Evolutionary conservation across 352 stramenopile species (phyloP).

Genomic region (Globisporangium nunn): DNA sequence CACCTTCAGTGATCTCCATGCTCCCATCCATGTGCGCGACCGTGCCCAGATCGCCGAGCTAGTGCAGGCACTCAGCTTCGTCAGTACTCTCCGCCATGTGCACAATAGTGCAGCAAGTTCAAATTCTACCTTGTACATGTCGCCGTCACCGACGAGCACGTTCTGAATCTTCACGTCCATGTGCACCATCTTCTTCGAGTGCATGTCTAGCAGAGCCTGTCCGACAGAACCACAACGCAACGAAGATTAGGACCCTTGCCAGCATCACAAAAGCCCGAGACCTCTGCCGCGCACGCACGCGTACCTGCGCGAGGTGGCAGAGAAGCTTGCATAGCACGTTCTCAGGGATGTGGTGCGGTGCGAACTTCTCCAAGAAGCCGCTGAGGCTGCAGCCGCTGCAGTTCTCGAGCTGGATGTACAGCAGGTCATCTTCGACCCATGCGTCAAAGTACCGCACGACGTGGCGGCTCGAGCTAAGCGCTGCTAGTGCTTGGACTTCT

Average conservation of each 20-base stretch:
- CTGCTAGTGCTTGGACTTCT: conserved; percentile 79
- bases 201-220: conserved; percentile 73
- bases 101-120: background rate
- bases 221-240: no score
- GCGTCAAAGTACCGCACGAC: conserved; percentile 84
- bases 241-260: background rate
- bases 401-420: conserved; percentile 85
- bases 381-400: conserved; percentile 59
- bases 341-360: conserved; percentile 61
- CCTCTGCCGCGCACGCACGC: background rate
- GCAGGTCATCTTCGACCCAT: conserved; percentile 84
- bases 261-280: background rate
- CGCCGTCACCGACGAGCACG: conserved; percentile 48
- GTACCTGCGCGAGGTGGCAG: conserved; percentile 63
- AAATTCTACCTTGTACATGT: conserved; percentile 61
- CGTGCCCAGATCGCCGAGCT: conserved; percentile 77
- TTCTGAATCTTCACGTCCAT: conserved; percentile 88
- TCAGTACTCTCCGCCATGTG: background rate
- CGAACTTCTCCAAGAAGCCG: conserved; percentile 56
- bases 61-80: background rate
- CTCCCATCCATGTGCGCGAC: conserved; percentile 68
- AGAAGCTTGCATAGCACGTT: conserved; percentile 67
- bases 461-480: conserved; percentile 67
- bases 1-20: conserved; percentile 83
- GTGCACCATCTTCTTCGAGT: conserved; percentile 79